phyloP scores from a whole-genome alignment of 306 rosid genomes.

The Quercus mongolica region DNA sequence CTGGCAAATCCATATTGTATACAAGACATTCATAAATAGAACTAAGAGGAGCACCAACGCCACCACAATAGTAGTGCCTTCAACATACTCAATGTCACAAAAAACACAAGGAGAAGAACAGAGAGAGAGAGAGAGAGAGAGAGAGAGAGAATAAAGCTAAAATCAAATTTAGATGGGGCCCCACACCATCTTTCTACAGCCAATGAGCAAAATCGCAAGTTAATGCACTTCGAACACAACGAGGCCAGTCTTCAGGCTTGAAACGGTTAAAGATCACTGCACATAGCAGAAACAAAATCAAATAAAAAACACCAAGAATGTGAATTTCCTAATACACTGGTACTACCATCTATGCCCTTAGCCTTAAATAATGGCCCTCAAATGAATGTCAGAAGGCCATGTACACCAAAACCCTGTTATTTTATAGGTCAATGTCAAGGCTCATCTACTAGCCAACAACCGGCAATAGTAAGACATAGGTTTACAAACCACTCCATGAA shows the following conservation, averaged over 20 bases:
- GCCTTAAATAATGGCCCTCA: no score
- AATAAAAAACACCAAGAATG: neutral
- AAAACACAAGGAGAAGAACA: neutral
- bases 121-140: neutral
- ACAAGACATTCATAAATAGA: neutral
- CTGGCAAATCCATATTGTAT: neutral
- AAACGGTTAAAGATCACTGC: constrained; percentile 11
- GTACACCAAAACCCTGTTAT: no score
- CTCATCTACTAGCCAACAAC: no score
- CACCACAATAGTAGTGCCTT: neutral
- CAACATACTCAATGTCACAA: neutral
- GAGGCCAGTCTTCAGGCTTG: neutral
- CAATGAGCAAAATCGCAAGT: constrained; percentile 1
- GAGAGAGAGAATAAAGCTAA: neutral
- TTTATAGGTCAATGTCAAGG: no score
- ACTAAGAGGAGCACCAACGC: neutral
- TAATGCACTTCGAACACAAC: neutral
- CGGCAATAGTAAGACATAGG: no score
- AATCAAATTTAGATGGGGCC: neutral
- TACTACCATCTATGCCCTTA: no score
- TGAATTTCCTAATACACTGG: no score
- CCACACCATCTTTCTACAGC: neutral
- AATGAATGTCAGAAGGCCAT: no score
- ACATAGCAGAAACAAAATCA: neutral
- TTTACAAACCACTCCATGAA: no score